These are phyloP conservation scores for Coccomyxa subellipsoidea DNA, from an alignment of 163 green algal genomes.

Conservation along the genomic window DNA sequence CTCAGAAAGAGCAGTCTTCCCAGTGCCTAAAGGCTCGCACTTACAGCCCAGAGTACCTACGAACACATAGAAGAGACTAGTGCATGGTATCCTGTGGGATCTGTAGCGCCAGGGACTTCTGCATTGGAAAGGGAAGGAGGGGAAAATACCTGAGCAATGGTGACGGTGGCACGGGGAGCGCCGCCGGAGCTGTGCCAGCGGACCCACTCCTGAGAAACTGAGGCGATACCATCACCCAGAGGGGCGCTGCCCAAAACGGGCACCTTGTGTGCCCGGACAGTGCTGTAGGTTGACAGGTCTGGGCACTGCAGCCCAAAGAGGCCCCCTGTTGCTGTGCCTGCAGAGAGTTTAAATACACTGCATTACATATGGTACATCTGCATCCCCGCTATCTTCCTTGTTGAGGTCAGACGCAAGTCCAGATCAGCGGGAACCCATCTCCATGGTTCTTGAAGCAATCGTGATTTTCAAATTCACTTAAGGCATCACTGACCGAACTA, in stretches of 20 bases:
- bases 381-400: neutral
- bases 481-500: no score
- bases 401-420: neutral
- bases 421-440: no score
- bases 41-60: no score
- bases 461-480: no score
- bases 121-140: no score
- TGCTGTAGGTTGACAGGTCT: slow-evolving; percentile 30
- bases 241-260: slow-evolving; percentile 36
- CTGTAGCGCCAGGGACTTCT: no score
- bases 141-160: neutral
- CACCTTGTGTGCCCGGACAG: slow-evolving; percentile 22
- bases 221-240: slow-evolving; percentile 25
- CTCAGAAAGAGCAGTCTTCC: no score
- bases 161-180: neutral
- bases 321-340: slow-evolving; percentile 44
- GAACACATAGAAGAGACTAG: no score
- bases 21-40: no score
- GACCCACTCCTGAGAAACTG: slow-evolving; percentile 29
- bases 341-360: neutral
- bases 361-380: neutral
- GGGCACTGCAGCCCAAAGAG: slow-evolving; percentile 44
- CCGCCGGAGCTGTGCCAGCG: slow-evolving; percentile 40
- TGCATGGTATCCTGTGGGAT: no score
- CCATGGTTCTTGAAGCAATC: no score